Evolutionary conservation across 371 early-diverging fungal genomes (phyloP).

Genomic region (Actinomucor elegans): DNA sequence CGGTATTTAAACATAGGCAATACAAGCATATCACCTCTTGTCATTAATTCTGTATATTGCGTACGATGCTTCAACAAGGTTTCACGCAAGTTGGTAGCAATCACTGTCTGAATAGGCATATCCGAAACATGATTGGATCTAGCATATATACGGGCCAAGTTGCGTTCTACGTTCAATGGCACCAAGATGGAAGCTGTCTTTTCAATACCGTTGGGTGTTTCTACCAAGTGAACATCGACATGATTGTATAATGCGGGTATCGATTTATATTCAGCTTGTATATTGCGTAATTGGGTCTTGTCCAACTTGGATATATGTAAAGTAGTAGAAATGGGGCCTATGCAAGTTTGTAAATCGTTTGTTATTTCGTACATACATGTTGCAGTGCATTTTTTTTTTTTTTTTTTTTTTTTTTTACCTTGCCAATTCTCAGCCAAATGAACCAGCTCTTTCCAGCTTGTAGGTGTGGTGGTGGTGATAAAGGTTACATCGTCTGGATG

Average conservation of each 20-base stretch:
- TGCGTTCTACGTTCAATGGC: conserved; percentile 44
- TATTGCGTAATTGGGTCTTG: background rate
- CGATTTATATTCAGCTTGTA: conserved; percentile 21
- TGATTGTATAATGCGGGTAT: conserved; percentile 20
- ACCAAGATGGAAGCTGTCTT: conserved; percentile 26
- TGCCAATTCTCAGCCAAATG: conserved; percentile 39
- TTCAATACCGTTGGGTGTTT: conserved; percentile 12
- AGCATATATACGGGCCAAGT: conserved; percentile 46
- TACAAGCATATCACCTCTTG: conserved; percentile 43
- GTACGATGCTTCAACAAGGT: conserved; percentile 29
- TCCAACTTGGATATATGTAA: conserved; percentile 23
- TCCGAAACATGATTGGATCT: conserved; percentile 35
- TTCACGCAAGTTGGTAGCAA: conserved; percentile 34
- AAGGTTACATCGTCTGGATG: conserved; percentile 29
- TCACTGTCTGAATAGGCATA: conserved; percentile 29
- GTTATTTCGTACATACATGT: too few species aligned
- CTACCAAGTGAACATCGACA: conserved; percentile 38
- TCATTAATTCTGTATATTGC: conserved; percentile 26
- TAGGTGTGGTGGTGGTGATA: conserved; percentile 36
- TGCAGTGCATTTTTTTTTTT: too few species aligned
- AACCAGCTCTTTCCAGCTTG: conserved; percentile 37
- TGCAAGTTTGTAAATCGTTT: background rate
- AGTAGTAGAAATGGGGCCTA: conserved; percentile 49
- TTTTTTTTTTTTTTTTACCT: conserved; percentile 25
- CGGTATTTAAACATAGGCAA: conserved; percentile 38